Percentiles rank a stretch among this genome's conserved stretches.
Conservation (phyloP, 495 filamentous ascomycete species). For the Penicillium cataractarum region DNA sequence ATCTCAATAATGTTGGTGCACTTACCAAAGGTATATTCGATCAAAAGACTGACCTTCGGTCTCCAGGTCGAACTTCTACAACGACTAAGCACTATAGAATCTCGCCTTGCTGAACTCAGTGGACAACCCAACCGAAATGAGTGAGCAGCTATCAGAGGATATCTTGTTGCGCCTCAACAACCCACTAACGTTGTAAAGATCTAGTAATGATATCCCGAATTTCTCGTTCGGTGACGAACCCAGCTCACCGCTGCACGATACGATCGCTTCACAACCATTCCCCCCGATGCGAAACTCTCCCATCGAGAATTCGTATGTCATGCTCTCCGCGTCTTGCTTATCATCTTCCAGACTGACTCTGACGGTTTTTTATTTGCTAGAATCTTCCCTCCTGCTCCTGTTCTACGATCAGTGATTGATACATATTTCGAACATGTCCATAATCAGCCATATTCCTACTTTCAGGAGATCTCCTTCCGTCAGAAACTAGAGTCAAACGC, state of each 20-base stretch:
- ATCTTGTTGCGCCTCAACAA: neutral
- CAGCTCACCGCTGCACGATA: neutral
- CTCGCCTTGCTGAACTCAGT: slow-evolving; percentile 32
- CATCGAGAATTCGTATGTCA: slow-evolving; percentile 14
- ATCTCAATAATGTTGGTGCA: neutral
- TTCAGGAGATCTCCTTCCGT: slow-evolving; percentile 33
- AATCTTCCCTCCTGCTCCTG: slow-evolving; percentile 22
- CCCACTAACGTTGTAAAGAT: neutral
- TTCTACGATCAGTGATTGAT: slow-evolving; percentile 28
- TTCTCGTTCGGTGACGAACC: neutral
- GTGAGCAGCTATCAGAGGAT: neutral
- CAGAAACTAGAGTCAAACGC: slow-evolving; percentile 16
- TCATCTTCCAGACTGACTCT: neutral
- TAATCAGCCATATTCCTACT: slow-evolving; percentile 38
- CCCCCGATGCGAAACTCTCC: neutral
- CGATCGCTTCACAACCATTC: neutral
- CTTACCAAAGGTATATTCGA: neutral
- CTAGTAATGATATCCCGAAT: neutral
- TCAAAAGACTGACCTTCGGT: neutral
- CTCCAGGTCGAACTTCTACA: slow-evolving; percentile 22
- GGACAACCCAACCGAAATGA: neutral
- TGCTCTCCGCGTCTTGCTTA: neutral
- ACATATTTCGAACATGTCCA: slow-evolving; percentile 34
- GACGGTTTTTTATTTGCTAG: neutral
- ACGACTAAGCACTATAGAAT: slow-evolving; percentile 27